phyloP scores from a whole-genome alignment of 2,329 filamentous ascomycete genomes.

The Fusarium gaditjirri region DNA sequence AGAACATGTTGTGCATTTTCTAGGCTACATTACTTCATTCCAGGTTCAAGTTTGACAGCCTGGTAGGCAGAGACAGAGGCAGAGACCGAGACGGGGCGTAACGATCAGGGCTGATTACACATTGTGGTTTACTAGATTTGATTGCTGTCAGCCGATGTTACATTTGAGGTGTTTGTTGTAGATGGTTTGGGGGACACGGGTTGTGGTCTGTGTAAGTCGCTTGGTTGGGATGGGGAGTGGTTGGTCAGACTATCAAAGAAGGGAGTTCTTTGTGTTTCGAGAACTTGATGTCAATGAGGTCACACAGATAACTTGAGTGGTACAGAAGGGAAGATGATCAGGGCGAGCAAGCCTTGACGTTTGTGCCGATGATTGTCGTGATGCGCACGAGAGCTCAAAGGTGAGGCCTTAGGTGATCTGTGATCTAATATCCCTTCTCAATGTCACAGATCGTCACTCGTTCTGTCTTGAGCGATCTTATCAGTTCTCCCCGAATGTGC shows the following conservation, averaged over 20 bases:
- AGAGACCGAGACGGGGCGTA: slow-evolving; percentile 8
- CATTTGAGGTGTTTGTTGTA: slow-evolving; percentile 14
- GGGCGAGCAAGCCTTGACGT: slow-evolving; percentile 12
- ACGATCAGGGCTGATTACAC: slow-evolving; percentile 2
- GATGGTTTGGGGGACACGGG: slow-evolving; percentile 5
- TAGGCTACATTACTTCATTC: slow-evolving; percentile 13
- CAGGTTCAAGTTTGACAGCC: slow-evolving; percentile 9
- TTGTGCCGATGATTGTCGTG: slow-evolving; percentile 14
- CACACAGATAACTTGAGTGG: background rate
- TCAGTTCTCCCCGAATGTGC: slow-evolving; percentile 3
- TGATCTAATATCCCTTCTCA: slow-evolving; percentile 2
- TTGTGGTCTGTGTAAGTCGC: slow-evolving; percentile 20
- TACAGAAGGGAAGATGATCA: background rate
- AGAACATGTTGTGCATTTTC: slow-evolving; percentile 2
- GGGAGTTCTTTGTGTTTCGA: background rate
- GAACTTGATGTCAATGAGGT: slow-evolving; percentile 18
- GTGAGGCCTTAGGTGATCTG: slow-evolving; percentile 24
- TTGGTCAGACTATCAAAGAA: slow-evolving; percentile 9
- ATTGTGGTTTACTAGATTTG: background rate
- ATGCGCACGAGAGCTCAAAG: background rate
- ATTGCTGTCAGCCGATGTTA: slow-evolving; percentile 9
- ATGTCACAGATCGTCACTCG: background rate
- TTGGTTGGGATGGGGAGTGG: slow-evolving; percentile 13
- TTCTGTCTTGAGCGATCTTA: slow-evolving; percentile 1
- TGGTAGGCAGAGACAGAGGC: background rate